A percentile compares a stretch with the other conserved stretches of the same genome.
phyloP scores from a whole-genome alignment of 1,139 yeast genomes.

The Saccharomyces hybrid region DNA sequence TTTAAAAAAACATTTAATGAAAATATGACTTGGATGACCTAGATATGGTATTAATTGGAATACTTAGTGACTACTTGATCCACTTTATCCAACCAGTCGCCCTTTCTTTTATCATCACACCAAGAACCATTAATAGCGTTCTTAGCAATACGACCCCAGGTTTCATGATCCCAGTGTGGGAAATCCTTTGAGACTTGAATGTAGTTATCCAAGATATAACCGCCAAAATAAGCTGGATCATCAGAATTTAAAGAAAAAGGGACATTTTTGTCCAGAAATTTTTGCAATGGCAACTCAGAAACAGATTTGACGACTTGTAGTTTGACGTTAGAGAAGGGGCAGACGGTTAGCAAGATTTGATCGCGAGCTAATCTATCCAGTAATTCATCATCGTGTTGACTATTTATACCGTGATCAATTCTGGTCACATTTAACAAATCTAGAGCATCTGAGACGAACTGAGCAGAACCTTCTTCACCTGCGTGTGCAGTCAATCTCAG shows the following conservation, averaged over 20 bases:
- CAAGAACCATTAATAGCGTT: constrained; percentile 66
- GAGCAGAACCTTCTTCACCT: constrained; percentile 78
- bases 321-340: constrained; percentile 71
- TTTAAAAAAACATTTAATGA: background rate
- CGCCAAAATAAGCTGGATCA: constrained; percentile 84
- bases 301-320: constrained; percentile 66
- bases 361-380: constrained; percentile 48
- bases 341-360: constrained; percentile 54
- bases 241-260: constrained; percentile 73
- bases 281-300: constrained; percentile 53
- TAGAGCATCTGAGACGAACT: constrained; percentile 50
- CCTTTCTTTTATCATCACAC: constrained; percentile 49
- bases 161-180: constrained; percentile 43
- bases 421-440: constrained; percentile 54
- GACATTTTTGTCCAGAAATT: constrained; percentile 53
- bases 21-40: background rate
- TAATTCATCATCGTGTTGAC: constrained; percentile 46
- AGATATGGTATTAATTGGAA: constrained; percentile 3
- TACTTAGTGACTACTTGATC: constrained; percentile 45
- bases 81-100: constrained; percentile 38
- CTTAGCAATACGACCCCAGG: constrained; percentile 53
- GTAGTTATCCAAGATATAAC: constrained; percentile 70
- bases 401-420: constrained; percentile 73
- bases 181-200: constrained; percentile 56
- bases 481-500: constrained; percentile 74